Evolutionary conservation across 352 stramenopile species (phyloP).

Genomic region (Thalassiosira livingstoniorum): DNA sequence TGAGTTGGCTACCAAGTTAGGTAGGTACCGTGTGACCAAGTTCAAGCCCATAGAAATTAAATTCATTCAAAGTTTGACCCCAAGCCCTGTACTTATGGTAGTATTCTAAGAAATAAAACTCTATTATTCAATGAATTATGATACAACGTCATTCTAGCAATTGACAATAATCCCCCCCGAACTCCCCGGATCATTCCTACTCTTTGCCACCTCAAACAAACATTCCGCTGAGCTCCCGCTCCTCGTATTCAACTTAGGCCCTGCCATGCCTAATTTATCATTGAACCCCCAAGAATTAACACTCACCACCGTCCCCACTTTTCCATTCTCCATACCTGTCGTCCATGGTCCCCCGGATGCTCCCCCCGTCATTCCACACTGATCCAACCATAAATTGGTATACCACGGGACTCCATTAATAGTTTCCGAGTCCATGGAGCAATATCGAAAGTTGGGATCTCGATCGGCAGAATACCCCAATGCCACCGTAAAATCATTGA

Average conservation of each 20-base stretch:
- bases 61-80: no score
- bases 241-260: conserved; percentile 38
- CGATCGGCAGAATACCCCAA: conserved; percentile 54
- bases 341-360: conserved; percentile 48
- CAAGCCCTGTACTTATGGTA: no score
- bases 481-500: conserved; percentile 43
- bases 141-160: conserved; percentile 11
- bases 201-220: conserved; percentile 50
- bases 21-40: no score
- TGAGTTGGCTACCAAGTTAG: no score
- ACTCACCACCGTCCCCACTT: conserved; percentile 42
- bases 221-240: conserved; percentile 55
- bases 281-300: conserved; percentile 62
- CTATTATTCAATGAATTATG: no score
- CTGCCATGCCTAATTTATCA: conserved; percentile 50
- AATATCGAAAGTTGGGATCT: conserved; percentile 50
- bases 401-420: conserved; percentile 54
- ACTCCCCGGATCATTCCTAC: conserved; percentile 37
- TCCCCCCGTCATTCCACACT: conserved; percentile 51
- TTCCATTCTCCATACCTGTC: conserved; percentile 34
- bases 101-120: no score
- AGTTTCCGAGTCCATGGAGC: conserved; percentile 31
- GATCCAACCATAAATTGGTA: conserved; percentile 52
- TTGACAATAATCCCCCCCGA: conserved; percentile 52
- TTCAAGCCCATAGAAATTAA: no score